Conservation (phyloP, 192 early-diverging fungal genomes). For the Pilaira anomala region DNA sequence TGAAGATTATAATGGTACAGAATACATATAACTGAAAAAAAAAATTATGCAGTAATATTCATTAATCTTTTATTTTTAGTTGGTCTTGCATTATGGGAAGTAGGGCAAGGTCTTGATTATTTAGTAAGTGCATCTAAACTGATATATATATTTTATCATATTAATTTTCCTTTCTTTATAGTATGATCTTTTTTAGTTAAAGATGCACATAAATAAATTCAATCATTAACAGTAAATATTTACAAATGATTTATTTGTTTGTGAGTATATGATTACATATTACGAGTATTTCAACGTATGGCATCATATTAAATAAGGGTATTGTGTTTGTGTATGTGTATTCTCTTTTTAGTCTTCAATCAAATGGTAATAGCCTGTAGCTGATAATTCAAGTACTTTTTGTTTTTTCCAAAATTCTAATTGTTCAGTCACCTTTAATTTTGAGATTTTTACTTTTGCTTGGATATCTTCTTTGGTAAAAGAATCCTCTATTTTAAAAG, state of each 20-base stretch:
- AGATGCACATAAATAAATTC: too few relatives aligned
- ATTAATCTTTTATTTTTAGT: slow-evolving; percentile 11
- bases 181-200: too few relatives aligned
- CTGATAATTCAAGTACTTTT: slow-evolving; percentile 1
- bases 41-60: too few relatives aligned
- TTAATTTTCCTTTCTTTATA: not conserved
- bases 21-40: too few relatives aligned
- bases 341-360: not conserved
- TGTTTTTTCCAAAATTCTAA: slow-evolving; percentile 19
- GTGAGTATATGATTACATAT: too few relatives aligned
- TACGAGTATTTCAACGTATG: too few relatives aligned
- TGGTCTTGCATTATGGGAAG: slow-evolving; percentile 43
- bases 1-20: slow-evolving; percentile 35
- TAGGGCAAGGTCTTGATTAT: slow-evolving; percentile 44
- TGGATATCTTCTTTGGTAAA: slow-evolving; percentile 8
- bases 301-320: too few relatives aligned
- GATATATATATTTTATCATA: not conserved
- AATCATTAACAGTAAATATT: too few relatives aligned
- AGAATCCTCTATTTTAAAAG: slow-evolving; percentile 1
- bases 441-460: not conserved
- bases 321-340: too few relatives aligned
- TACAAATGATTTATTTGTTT: too few relatives aligned
- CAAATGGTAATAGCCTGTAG: not conserved
- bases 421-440: not conserved
- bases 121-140: slow-evolving; percentile 40